Percentiles rank a stretch among this genome's conserved stretches.
Evolutionary conservation across 129 eudicot genomes (phyloP).

Genomic region (Oenanthe sinensis): DNA sequence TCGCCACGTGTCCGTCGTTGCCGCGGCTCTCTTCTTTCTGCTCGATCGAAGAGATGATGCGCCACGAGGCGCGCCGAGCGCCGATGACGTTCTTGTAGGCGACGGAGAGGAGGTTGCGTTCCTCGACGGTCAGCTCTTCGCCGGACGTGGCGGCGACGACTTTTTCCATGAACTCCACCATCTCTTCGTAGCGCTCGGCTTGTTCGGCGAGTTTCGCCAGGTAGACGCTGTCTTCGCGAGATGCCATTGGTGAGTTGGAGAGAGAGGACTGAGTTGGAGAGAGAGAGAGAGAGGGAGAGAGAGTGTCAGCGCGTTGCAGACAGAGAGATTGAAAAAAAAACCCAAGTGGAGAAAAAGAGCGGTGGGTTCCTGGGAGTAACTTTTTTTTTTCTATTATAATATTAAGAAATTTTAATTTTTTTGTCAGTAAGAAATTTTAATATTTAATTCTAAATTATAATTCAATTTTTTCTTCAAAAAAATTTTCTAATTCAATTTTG

Average conservation of each 20-base stretch:
- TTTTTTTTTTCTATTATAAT: no score
- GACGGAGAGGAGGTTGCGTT: conserved; percentile 85
- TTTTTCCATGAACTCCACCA: conserved; percentile 91
- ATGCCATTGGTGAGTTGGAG: conserved; percentile 22
- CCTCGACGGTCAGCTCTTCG: conserved; percentile 75
- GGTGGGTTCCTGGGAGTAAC: conserved; percentile 6
- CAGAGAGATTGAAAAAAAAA: neutral
- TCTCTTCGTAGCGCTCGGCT: conserved; percentile 89
- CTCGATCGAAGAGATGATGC: conserved; percentile 86
- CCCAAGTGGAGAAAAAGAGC: neutral
- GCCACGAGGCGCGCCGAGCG: conserved; percentile 82
- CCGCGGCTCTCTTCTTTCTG: conserved; percentile 88
- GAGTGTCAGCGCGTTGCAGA: neutral
- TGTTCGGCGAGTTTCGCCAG: conserved; percentile 91
- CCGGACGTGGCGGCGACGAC: conserved; percentile 62
- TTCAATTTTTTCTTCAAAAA: no score
- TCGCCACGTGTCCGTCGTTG: conserved; percentile 62
- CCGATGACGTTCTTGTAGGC: conserved; percentile 94
- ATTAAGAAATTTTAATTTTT: no score
- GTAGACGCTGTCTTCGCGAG: conserved; percentile 78
- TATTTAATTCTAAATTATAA: no score
- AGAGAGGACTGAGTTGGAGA: conserved; percentile 7
- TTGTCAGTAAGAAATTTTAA: no score
- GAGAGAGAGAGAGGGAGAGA: conserved; percentile 4
- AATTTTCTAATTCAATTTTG: no score